These are phyloP conservation scores for Fusarium sulawesiense DNA, from an alignment of 2,329 filamentous ascomycete genomes.

Conservation along the genomic window DNA sequence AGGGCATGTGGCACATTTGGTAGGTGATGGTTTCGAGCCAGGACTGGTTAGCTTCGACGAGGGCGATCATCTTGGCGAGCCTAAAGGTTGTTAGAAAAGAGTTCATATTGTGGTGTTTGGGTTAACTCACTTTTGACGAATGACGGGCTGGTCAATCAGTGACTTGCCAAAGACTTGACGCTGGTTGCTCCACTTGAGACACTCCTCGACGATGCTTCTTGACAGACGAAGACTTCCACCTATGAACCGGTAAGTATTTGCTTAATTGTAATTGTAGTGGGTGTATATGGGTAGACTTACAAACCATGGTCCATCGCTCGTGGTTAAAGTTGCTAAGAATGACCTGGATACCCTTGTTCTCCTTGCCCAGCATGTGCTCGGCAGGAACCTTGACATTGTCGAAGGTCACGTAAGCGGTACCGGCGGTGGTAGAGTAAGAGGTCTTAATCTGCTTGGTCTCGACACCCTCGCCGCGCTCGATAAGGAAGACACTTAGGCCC, in stretches of 20 bases:
- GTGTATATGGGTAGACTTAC: slow-evolving; percentile 52
- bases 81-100: slow-evolving; percentile 49
- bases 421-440: slow-evolving; percentile 81
- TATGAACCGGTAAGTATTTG: slow-evolving; percentile 35
- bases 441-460: slow-evolving; percentile 85
- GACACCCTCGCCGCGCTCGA: slow-evolving; percentile 78
- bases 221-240: slow-evolving; percentile 71
- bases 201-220: slow-evolving; percentile 81
- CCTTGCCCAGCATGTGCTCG: slow-evolving; percentile 80
- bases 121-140: slow-evolving; percentile 76
- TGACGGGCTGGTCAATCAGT: slow-evolving; percentile 84
- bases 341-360: slow-evolving; percentile 87
- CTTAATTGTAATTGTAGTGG: background rate
- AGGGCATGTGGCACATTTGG: slow-evolving; percentile 89
- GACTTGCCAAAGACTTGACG: slow-evolving; percentile 85
- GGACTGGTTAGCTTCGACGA: slow-evolving; percentile 83
- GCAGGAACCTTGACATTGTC: slow-evolving; percentile 89
- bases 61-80: slow-evolving; percentile 87
- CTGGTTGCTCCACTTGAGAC: slow-evolving; percentile 89
- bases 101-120: background rate
- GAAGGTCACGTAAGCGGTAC: slow-evolving; percentile 83
- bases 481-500: slow-evolving; percentile 80
- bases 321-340: slow-evolving; percentile 92
- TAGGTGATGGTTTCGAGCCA: slow-evolving; percentile 88
- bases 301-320: slow-evolving; percentile 82